Evolutionary conservation across 2,329 filamentous ascomycete genomes (phyloP), one percentile per base, ranked within the genome.

Genomic region (Acrodontium crateriforme): DNA sequence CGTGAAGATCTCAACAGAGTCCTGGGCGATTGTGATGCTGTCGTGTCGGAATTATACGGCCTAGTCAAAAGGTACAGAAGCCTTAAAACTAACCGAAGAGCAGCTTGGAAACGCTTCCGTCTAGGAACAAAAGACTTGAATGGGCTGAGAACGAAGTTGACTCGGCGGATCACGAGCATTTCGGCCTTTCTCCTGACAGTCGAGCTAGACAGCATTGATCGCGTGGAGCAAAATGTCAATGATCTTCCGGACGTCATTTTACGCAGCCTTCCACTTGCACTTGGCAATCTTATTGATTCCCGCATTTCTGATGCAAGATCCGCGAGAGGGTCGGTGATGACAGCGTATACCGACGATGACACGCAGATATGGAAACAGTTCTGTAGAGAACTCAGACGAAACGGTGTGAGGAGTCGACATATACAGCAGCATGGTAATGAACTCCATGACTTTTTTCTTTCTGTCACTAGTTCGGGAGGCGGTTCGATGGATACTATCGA

Each of bases 271-370:
- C n/a, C n/a, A n/a, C n/a, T n/a, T n/a, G n/a, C n/a, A n/a, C n/a
- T n/a, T n/a, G n/a, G 26, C 17, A 11, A 25, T n/a, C 25, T 27
- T 2, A 12, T 33, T n/a, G 30, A 33, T 12, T 16, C 25, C 20
- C 18, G 25, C 4, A 22, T 23, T 3, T 21, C 26, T 6, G 24
- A 26, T n/a, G n/a, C n/a, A n/a, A n/a, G 9, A 26, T 26, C 9
- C 24, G 24, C 13, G 24, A 24, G 31, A n/a, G 31, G 28, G 9
- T 27, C 28, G 4, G 20, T 34, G 11, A 30, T 34, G 31, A 34
- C 31, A 9, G 27, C 31, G 6, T 30, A 34, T 19, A 25, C 23
- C 11, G 31, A 30, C 20, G 31, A 34, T 13, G 31, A 34, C n/a
- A 30, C 24, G n/a, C 23, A 34, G 11, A 19, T 30, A 7, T 34